Conservation (phyloP, 2,329 filamentous ascomycete genomes). For the Fusarium goolgardi region DNA sequence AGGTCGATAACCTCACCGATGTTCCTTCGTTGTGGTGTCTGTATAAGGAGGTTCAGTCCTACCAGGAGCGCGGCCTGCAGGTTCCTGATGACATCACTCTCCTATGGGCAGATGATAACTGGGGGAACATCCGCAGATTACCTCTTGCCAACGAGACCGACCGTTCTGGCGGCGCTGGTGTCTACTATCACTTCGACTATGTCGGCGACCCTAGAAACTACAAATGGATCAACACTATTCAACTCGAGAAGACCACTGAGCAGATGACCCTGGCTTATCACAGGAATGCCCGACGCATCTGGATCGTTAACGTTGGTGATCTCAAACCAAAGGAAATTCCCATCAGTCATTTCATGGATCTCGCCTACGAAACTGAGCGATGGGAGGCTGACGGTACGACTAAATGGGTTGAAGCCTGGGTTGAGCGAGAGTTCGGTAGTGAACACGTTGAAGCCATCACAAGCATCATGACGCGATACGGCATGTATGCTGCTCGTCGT, state of each 20-base stretch:
- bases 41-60: conserved; percentile 74
- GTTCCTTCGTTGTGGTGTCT: conserved; percentile 69
- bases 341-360: conserved; percentile 66
- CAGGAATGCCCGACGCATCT: conserved; percentile 63
- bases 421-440: conserved; percentile 63
- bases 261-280: conserved; percentile 63
- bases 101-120: conserved; percentile 73
- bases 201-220: conserved; percentile 71
- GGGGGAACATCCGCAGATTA: conserved; percentile 68
- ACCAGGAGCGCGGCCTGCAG: conserved; percentile 68
- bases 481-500: conserved; percentile 65
- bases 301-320: conserved; percentile 73
- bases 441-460: conserved; percentile 60
- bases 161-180: conserved; percentile 67
- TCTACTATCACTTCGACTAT: conserved; percentile 71
- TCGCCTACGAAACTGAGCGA: conserved; percentile 66
- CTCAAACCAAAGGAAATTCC: conserved; percentile 69
- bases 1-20: conserved; percentile 24
- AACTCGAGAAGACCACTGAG: conserved; percentile 49
- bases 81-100: conserved; percentile 72
- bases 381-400: conserved; percentile 54
- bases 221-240: conserved; percentile 67
- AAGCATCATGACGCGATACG: conserved; percentile 58
- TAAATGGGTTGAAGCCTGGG: conserved; percentile 56
- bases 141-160: conserved; percentile 65